These are phyloP conservation scores for Zymoseptoria tritici DNA, from an alignment of 2,329 filamentous ascomycete species.

Conservation along the genomic window DNA sequence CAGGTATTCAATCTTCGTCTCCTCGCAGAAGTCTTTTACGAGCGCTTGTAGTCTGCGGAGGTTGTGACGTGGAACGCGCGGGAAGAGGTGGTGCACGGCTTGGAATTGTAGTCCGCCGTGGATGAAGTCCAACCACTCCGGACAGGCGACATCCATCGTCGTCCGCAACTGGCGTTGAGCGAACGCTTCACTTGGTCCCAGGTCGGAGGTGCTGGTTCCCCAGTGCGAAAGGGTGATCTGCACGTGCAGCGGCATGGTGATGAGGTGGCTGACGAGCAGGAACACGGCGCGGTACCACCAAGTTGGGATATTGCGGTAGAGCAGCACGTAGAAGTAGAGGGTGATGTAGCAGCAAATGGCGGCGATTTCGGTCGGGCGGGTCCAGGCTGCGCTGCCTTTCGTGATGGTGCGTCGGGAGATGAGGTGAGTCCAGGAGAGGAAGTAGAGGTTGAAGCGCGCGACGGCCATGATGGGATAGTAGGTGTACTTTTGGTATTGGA, in stretches of 20 bases:
- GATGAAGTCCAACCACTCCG: conserved; percentile 63
- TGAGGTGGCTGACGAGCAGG: conserved; percentile 56
- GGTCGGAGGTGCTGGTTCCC: conserved; percentile 61
- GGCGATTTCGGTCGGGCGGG: conserved; percentile 55
- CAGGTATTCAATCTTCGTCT: conserved; percentile 56
- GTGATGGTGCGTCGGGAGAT: conserved; percentile 48
- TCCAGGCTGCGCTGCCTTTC: conserved; percentile 59
- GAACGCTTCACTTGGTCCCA: conserved; percentile 59
- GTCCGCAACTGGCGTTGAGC: conserved; percentile 62
- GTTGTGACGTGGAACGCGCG: conserved; percentile 62
- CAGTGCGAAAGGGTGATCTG: conserved; percentile 68
- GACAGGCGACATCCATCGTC: conserved; percentile 68
- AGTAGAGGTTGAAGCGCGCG: conserved; percentile 66
- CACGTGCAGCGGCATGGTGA: conserved; percentile 62
- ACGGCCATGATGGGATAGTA: conserved; percentile 61
- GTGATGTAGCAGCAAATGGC: conserved; percentile 60
- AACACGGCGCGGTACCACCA: conserved; percentile 53
- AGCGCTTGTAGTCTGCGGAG: conserved; percentile 53
- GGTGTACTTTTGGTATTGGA: conserved; percentile 56
- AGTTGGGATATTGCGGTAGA: conserved; percentile 54
- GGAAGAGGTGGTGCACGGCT: conserved; percentile 63
- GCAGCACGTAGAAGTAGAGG: conserved; percentile 57
- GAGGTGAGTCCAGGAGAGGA: conserved; percentile 59
- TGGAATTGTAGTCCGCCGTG: conserved; percentile 69
- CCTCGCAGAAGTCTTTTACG: conserved; percentile 57